These are phyloP conservation scores for Heliamphora pulchella DNA, from an alignment of 179 eudicot genomes.

Conservation along the genomic window DNA sequence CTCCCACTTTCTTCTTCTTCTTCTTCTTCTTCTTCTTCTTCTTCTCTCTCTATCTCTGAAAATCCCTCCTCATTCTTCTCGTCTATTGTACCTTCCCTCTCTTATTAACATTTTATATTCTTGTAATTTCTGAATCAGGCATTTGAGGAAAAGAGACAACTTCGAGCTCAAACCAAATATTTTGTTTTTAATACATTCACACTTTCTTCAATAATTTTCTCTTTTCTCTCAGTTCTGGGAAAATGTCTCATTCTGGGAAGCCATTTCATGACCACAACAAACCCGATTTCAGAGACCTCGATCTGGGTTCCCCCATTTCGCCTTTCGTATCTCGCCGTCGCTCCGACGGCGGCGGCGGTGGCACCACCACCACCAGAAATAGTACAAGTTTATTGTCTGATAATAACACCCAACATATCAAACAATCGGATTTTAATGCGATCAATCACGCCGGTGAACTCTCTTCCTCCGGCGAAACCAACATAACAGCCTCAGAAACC, in stretches of 20 bases:
- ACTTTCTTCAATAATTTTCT: too few relatives aligned
- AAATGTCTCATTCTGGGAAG: constrained; percentile 20
- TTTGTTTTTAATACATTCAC: too few relatives aligned
- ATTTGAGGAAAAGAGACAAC: too few relatives aligned
- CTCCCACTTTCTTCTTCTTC: too few relatives aligned
- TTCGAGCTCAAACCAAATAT: too few relatives aligned
- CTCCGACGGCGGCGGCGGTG: constrained; percentile 2
- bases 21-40: too few relatives aligned
- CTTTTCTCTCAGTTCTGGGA: too few relatives aligned
- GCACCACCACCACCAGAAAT: not conserved
- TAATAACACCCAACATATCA: not conserved
- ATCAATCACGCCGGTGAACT: constrained; percentile 26
- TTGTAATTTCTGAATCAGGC: too few relatives aligned
- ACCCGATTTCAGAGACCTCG: constrained; percentile 32
- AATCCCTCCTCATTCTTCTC: too few relatives aligned
- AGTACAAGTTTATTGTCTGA: not conserved
- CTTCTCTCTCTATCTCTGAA: too few relatives aligned
- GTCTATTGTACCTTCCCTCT: too few relatives aligned
- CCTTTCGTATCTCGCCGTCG: constrained; percentile 5
- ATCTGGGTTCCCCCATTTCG: constrained; percentile 19
- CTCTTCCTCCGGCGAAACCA: not conserved
- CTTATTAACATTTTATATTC: too few relatives aligned
- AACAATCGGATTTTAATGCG: constrained; percentile 6
- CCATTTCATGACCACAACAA: constrained; percentile 21
- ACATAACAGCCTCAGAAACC: not conserved